Conservation (phyloP, 306 rosid genomes). For the Ormosia semicastrata region DNA sequence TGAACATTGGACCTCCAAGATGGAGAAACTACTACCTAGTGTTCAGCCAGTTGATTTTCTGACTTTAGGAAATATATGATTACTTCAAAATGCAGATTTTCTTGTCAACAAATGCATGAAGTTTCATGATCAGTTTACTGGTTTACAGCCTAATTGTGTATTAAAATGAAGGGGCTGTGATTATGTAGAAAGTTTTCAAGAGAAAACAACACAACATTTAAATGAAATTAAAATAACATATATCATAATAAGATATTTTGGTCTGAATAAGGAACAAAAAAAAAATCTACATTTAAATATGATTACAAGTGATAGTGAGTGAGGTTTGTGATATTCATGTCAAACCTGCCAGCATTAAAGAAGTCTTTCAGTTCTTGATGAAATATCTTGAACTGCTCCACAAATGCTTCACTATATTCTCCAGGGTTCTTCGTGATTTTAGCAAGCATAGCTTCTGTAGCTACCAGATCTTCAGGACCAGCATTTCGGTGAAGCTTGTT, state of each 20-base stretch:
- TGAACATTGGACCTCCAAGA: neutral
- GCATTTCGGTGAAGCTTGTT: conserved; percentile 99
- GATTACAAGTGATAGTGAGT: conserved; percentile 2
- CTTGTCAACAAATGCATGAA: neutral
- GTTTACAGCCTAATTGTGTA: neutral
- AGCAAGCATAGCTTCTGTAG: conserved; percentile 96
- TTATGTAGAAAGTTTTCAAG: neutral
- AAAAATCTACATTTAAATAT: neutral
- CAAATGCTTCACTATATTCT: conserved; percentile 75
- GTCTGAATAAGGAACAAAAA: neutral
- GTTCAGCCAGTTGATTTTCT: conserved; percentile 2
- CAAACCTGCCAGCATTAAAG: conserved; percentile 99
- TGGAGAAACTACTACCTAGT: neutral
- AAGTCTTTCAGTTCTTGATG: conserved; percentile 93
- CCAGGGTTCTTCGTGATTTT: conserved; percentile 80
- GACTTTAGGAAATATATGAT: conserved; percentile 8
- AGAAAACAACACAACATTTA: neutral
- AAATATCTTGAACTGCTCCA: conserved; percentile 92
- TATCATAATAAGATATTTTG: neutral
- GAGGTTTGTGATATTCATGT: conserved; percentile 15
- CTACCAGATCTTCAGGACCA: conserved; percentile 97
- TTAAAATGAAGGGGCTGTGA: conserved; percentile 15
- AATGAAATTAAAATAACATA: neutral
- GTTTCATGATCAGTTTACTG: conserved; percentile 8
- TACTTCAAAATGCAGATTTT: conserved; percentile 19